phyloP scores from a whole-genome alignment of 2,329 filamentous ascomycete species.

The Exophiala sideris region DNA sequence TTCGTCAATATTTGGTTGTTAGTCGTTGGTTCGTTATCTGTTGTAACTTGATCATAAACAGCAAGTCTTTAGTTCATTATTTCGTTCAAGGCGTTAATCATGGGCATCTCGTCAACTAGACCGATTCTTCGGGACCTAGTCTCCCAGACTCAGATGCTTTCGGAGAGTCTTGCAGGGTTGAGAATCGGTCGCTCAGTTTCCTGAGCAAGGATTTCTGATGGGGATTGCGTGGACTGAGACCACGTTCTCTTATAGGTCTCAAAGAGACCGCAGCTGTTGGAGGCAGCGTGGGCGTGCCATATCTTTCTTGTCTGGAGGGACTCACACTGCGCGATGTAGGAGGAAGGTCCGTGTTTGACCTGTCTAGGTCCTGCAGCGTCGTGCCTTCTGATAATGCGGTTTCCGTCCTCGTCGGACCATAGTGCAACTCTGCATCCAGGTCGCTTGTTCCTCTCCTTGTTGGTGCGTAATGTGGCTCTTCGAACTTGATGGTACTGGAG shows the following conservation, averaged over 20 bases:
- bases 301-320: not conserved
- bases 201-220: conserved; percentile 11
- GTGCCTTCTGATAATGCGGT: conserved; percentile 1
- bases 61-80: too few species aligned
- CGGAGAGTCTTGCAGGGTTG: conserved; percentile 10
- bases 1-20: too few species aligned
- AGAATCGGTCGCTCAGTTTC: conserved; percentile 9
- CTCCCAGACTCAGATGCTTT: conserved; percentile 3
- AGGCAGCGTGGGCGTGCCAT: not conserved
- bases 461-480: conserved; percentile 7
- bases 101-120: not conserved
- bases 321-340: conserved; percentile 4
- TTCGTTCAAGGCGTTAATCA: not conserved
- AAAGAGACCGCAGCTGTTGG: not conserved
- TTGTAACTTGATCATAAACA: too few species aligned
- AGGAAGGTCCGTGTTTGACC: conserved; percentile 3
- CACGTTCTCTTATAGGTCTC: not conserved
- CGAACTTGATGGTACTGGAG: conserved; percentile 20
- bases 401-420: conserved; percentile 2
- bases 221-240: conserved; percentile 5
- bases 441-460: not conserved
- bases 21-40: too few species aligned
- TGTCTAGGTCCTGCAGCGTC: conserved; percentile 1
- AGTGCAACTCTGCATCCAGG: not conserved
- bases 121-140: conserved; percentile 11